Evolutionary conservation across 768 basidiomycete genomes (phyloP).

Genomic region (Serendipita vermifera): DNA sequence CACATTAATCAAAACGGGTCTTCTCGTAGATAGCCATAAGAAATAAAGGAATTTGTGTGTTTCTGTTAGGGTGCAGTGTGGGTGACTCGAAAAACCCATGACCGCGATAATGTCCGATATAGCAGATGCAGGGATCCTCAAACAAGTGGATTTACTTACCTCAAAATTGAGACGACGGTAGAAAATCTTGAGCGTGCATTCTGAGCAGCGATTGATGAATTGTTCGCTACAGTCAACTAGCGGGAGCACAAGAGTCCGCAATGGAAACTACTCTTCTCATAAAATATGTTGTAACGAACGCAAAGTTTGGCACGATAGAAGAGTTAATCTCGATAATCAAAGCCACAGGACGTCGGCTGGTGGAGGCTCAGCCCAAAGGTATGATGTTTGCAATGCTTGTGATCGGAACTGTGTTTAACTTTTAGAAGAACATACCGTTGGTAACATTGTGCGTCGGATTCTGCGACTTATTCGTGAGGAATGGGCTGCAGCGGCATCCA

Average conservation of each 20-base stretch:
- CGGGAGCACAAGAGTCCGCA: constrained; percentile 81
- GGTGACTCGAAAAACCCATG: neutral
- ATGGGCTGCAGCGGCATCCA: constrained; percentile 65
- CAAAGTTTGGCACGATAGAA: constrained; percentile 74
- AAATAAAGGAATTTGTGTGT: neutral
- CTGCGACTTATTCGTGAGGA: constrained; percentile 93
- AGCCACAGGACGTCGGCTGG: constrained; percentile 61
- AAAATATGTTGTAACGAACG: constrained; percentile 78
- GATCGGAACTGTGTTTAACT: constrained; percentile 12
- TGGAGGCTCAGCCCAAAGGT: constrained; percentile 96
- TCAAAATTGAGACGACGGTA: constrained; percentile 20
- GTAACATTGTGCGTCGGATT: constrained; percentile 87
- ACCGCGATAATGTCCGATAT: constrained; percentile 11
- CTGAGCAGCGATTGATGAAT: neutral
- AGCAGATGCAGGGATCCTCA: constrained; percentile 14
- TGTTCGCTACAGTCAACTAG: constrained; percentile 53
- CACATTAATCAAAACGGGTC: too few relatives aligned
- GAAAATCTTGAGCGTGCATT: neutral
- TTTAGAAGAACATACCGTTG: constrained; percentile 74
- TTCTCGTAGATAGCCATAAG: neutral
- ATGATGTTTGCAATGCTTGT: constrained; percentile 11
- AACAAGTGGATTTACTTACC: constrained; percentile 19
- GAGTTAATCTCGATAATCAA: constrained; percentile 72
- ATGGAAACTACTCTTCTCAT: constrained; percentile 80
- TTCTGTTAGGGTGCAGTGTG: neutral